Evolutionary conservation across 306 rosid genomes (phyloP).

Genomic region (Prunus campanulata): DNA sequence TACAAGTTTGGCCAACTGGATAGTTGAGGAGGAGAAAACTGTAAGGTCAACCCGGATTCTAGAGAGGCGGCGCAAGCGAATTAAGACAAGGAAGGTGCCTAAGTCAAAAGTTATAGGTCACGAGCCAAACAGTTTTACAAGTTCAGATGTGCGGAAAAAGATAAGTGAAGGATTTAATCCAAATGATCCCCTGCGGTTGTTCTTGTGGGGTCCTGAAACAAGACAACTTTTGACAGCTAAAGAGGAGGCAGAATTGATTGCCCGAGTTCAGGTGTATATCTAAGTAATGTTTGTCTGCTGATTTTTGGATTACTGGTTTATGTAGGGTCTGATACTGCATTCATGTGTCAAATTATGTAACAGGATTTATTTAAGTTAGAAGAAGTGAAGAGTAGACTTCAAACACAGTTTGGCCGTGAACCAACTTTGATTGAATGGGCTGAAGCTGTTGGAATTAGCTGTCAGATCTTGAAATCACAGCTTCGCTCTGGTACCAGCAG

Average conservation of each 20-base stretch:
- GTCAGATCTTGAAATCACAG: slow-evolving; percentile 47
- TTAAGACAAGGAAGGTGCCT: slow-evolving; percentile 58
- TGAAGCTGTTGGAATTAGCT: slow-evolving; percentile 65
- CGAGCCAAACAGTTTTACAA: slow-evolving; percentile 37
- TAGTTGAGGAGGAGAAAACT: slow-evolving; percentile 38
- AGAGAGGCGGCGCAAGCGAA: slow-evolving; percentile 64
- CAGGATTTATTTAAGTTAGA: slow-evolving; percentile 72
- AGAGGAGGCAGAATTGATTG: slow-evolving; percentile 72
- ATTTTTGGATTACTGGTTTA: slow-evolving; percentile 9
- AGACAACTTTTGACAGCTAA: slow-evolving; percentile 67
- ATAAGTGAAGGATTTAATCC: slow-evolving; percentile 50
- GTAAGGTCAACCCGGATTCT: slow-evolving; percentile 65
- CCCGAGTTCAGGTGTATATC: slow-evolving; percentile 62
- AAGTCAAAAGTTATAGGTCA: slow-evolving; percentile 32
- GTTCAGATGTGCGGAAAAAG: slow-evolving; percentile 47
- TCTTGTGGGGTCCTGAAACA: slow-evolving; percentile 77
- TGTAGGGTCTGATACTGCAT: slow-evolving; percentile 23
- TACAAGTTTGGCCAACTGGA: slow-evolving; percentile 36
- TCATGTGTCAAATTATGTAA: slow-evolving; percentile 32
- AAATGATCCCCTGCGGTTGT: slow-evolving; percentile 68
- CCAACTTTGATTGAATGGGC: slow-evolving; percentile 96
- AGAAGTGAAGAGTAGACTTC: slow-evolving; percentile 63
- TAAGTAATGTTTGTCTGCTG: slow-evolving; percentile 13
- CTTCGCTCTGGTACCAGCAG: slow-evolving; percentile 53
- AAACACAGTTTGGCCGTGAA: slow-evolving; percentile 77